Base-by-base conservation (phyloP, 139 green algal genomes). In the Closterium sp. region DNA sequence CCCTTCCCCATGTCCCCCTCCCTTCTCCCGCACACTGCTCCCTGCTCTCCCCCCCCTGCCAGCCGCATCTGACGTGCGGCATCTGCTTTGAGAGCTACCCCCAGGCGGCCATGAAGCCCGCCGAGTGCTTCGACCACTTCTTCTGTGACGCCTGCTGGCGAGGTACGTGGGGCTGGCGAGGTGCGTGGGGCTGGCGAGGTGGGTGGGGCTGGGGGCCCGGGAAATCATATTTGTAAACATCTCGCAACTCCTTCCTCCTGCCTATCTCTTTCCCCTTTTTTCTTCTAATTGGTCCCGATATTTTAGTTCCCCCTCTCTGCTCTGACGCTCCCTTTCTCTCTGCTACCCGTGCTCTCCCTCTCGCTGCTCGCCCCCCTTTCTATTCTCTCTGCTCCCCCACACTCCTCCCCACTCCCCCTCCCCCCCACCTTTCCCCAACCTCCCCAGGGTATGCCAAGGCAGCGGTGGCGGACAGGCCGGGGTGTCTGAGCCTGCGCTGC, bases 31-130 rank as follows among this genome's bases (percentile, higher is more conserved):
- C 10, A 4, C 62, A 11, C 19, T 24, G 62, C 27, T 13, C 62
- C 19, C 62, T 24, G 19, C 85, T 34, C 27, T 87, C 21, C 88
- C 10, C 84, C 7, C 31, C 17, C 10, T 11, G 31, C 89, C 86
- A 31, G 90, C 27, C 22, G 34, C 94, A 96, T 94, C 92, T 94
- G 28, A 94, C 31, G 5, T 99, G 98, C 95, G 94, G 96, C 86
- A 98, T 99, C 89, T 99, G 98, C 96, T 99, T 98, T 50, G 97
- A 99, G 27, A 92, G 88, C 6, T 97, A 96, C 87, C 86, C 93
- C 3, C 29, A 42, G 29, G 89, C 92, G 1, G 34, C 92, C 31
- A 90, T 92, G 70, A 89, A 90, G 10, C 27, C 34, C 0, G 90
- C 92, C 4, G 95, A 95, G 2, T 19, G 93, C 91, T 96, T 97